Base-by-base conservation (phyloP, 2,329 filamentous ascomycete genomes). In the Zasmidium cellare region DNA sequence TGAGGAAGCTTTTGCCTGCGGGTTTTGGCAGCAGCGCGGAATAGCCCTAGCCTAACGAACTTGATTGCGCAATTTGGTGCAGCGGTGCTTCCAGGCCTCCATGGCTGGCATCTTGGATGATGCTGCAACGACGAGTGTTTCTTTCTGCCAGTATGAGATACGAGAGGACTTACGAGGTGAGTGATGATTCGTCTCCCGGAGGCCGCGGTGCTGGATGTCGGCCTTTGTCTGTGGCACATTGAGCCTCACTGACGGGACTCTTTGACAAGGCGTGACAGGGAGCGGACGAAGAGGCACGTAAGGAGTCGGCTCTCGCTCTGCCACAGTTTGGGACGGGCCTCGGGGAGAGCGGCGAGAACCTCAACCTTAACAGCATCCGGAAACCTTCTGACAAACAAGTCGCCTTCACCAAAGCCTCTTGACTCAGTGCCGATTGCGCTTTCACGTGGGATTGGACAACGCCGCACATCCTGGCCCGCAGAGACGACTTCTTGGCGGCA, bases 401-500 rank as follows among this genome's bases (percentile, higher is more conserved):
- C 25, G 11, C 25, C 11, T 5, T 28, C 11, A 9, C 35, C n/a
- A 18, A 41, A 41, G 12, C n/a, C 35, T 41, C 35, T 41, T 41
- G 35, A 41, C 35, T 41, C 35, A 24, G n/a, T 28, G 5, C 23
- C 12, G 46, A 11, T 5, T 14, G 44, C 46, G 9, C 3, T 22
- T 19, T 9, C 7, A 41, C 35, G 35, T n/a, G 16, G 7, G 35
- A 41, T 41, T 41, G 35, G 35, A 9, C 35, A 5, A 18, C 35
- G 35, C 6, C 7, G 35, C 35, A 18, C 35, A 41, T n/a, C 35
- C 35, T 41, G 35, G 23, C 25, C 23, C 23, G 9, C 28, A 19
- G 23, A 44, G 24, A 22, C 47, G 46, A 25, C 31, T 9, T 50
- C 47, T 52, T 46, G 51, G 51, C 47, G 53, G 51, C 53, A 56